Evolutionary conservation across 106 monocot species (phyloP), one percentile per base, ranked within the genome.

Genomic region (Apostasia shenzhenica): DNA sequence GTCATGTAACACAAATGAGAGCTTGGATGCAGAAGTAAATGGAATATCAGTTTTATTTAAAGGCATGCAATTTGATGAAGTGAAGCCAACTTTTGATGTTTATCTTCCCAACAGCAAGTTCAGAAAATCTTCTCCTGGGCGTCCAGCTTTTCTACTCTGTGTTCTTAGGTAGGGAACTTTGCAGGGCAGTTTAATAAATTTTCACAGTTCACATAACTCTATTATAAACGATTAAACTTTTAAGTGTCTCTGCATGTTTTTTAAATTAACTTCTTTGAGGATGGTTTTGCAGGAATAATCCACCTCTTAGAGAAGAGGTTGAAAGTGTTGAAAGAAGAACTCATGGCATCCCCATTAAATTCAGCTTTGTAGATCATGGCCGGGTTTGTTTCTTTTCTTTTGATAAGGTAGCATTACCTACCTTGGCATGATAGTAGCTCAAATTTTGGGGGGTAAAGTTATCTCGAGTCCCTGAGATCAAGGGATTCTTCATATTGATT

Each of bases 91-190:
- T 53, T 99, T 85, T 87, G 81, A 90, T 73, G 82, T 97, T 38
- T 84, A 97, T 89, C 77, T 77, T 14, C 92, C 95, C 38, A 82
- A 97, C 57, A 93, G 93, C 79, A 83, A 81, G 66, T 99, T 99
- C 55, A 86, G 55, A 64, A 99, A 99, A 81, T 71, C 90, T 53
- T 71, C 77, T 71, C 97, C 89, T 14, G 90, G 87, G 5, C 54
- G 75, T 67, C 90, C 97, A 1, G 55, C 62, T 66, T 99, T 92
- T 69, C 13, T 85, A 13, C 79, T 99, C 14, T 92, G 72, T 78
- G 55, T 97, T 12, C 57, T 75, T 12, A 79, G 91, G 97, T 86
- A 88, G 10, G 37, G 14, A 1, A 41, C 11, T 46, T 73, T 1
- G 38, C 9, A 0, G 41, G 6, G 42, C 53, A 3, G 11, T 44